Evolutionary conservation across 78 protist species (phyloP).

Genomic region (Dictyostelium intermedium): DNA sequence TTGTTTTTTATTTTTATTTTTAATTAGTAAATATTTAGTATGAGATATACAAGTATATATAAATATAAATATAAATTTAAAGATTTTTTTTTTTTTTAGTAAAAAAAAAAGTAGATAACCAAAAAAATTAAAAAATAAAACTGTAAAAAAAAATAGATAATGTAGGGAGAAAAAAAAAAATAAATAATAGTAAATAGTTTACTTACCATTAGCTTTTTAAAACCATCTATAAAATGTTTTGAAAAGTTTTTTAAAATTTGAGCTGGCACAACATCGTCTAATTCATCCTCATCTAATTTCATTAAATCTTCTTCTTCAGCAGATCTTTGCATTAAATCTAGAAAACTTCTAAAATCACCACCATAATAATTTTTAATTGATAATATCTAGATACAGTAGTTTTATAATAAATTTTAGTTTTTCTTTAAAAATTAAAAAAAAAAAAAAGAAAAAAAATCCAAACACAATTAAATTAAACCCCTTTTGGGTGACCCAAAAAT

Average conservation of each 20-base stretch:
- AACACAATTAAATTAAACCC: background rate
- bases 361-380: slow-evolving; percentile 75
- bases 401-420: background rate
- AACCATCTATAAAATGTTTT: slow-evolving; percentile 78
- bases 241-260: slow-evolving; percentile 61
- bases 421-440: background rate
- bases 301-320: slow-evolving; percentile 74
- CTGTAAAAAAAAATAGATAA: background rate
- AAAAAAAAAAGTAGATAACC: background rate
- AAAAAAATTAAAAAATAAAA: background rate
- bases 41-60: too few relatives aligned
- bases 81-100: background rate
- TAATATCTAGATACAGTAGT: slow-evolving; percentile 24
- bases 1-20: too few relatives aligned
- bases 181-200: background rate
- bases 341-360: slow-evolving; percentile 74
- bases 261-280: slow-evolving; percentile 76
- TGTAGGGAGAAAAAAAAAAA: too few relatives aligned
- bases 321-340: slow-evolving; percentile 80
- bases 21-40: background rate
- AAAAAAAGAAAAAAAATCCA: too few relatives aligned
- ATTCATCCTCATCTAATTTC: slow-evolving; percentile 78
- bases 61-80: too few relatives aligned
- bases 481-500: background rate
- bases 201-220: slow-evolving; percentile 73